Conservation (phyloP, 2,329 filamentous ascomycete species). For the Penicillium olsonii region DNA sequence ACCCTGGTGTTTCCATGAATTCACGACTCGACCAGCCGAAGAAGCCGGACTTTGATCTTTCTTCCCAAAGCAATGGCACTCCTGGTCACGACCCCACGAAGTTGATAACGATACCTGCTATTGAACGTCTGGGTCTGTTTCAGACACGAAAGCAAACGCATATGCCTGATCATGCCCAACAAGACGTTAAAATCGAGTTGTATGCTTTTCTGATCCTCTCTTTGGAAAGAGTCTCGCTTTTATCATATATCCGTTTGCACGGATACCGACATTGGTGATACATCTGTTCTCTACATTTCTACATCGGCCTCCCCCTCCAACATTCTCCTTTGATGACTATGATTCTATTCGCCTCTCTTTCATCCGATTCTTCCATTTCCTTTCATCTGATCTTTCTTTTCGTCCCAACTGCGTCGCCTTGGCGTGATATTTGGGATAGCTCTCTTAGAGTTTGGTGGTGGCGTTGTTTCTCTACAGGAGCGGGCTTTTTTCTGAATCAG, state of each 20-base stretch:
- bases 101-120: constrained; percentile 11
- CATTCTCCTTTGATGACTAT: constrained; percentile 18
- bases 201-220: constrained; percentile 8
- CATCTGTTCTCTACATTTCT: constrained; percentile 8
- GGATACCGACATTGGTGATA: constrained; percentile 3
- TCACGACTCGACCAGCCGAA: constrained; percentile 28
- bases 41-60: constrained; percentile 4
- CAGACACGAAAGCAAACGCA: constrained; percentile 6
- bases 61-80: constrained; percentile 2
- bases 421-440: constrained; percentile 11
- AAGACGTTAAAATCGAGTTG: constrained; percentile 1
- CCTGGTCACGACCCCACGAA: constrained; percentile 18
- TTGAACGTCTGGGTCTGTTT: neutral
- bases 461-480: constrained; percentile 17
- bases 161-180: neutral
- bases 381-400: constrained; percentile 2
- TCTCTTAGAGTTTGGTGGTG: constrained; percentile 19
- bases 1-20: constrained; percentile 33
- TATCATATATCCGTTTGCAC: constrained; percentile 4
- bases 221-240: constrained; percentile 4
- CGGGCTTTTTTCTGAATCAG: neutral
- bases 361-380: constrained; percentile 2
- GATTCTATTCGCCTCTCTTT: constrained; percentile 11
- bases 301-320: constrained; percentile 11
- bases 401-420: constrained; percentile 8